Evolutionary conservation across 2,329 filamentous ascomycete genomes (phyloP).

Genomic region (Sporothrix dimorphospora): DNA sequence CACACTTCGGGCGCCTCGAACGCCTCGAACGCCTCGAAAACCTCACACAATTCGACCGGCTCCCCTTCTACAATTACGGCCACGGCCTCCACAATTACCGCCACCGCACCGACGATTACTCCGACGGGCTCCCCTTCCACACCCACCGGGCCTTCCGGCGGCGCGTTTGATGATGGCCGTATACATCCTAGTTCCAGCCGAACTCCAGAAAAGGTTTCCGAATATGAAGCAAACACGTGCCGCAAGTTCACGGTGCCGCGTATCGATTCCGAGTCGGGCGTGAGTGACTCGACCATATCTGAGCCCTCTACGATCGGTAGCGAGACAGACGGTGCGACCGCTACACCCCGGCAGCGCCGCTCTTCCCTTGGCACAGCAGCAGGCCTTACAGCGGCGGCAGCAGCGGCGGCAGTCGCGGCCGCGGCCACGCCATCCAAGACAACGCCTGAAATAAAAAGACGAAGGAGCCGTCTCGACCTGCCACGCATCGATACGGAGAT

Average conservation of each 20-base stretch:
- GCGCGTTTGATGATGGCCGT: not conserved
- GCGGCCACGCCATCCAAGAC: not conserved
- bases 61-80: constrained; percentile 11
- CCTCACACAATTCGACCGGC: not conserved
- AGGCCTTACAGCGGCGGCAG: constrained; percentile 23
- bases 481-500: constrained; percentile 51
- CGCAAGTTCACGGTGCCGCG: constrained; percentile 43
- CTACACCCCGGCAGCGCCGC: not conserved
- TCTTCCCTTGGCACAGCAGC: not conserved
- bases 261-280: constrained; percentile 35
- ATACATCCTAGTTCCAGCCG: not conserved
- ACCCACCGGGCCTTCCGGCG: not conserved
- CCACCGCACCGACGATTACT: constrained; percentile 4
- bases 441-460: constrained; percentile 36
- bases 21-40: not conserved
- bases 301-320: constrained; percentile 15
- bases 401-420: not conserved
- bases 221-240: constrained; percentile 49
- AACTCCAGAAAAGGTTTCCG: not conserved
- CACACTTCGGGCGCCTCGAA: not conserved
- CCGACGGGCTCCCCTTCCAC: constrained; percentile 17
- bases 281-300: constrained; percentile 14
- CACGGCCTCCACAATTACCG: constrained; percentile 13
- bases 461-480: constrained; percentile 47
- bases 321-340: not conserved